Evolutionary conservation across 208 protist species (phyloP).

Genomic region (Acanthamoeba sp.): DNA sequence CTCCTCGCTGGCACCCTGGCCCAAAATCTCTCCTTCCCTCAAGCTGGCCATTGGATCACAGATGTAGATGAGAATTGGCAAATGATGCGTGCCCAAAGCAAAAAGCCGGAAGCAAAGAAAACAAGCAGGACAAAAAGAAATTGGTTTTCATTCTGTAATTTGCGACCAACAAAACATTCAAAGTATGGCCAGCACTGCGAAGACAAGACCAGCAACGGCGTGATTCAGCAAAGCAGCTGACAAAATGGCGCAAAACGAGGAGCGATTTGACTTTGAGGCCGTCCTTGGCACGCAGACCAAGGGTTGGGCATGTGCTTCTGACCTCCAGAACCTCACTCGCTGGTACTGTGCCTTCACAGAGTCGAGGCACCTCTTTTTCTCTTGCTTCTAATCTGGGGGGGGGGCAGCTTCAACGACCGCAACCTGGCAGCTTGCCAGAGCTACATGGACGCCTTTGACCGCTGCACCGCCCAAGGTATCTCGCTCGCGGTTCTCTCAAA

Average conservation of each 20-base stretch:
- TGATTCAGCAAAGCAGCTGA: no score
- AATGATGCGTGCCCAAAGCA: neutral
- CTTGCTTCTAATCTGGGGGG: no score
- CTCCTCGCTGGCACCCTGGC: conserved; percentile 92
- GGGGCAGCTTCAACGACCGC: neutral
- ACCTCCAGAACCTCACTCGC: neutral
- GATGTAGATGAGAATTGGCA: neutral
- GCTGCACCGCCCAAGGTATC: neutral
- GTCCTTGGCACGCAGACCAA: neutral
- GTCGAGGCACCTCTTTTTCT: no score
- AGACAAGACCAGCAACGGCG: no score
- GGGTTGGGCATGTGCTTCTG: neutral
- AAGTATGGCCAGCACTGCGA: no score
- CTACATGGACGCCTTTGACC: conserved; percentile 28
- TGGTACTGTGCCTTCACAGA: no score
- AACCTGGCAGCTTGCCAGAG: neutral
- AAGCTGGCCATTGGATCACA: conserved; percentile 5
- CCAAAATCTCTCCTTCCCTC: conserved; percentile 48
- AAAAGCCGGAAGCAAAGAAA: neutral
- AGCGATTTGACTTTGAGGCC: neutral
- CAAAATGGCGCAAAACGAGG: neutral
- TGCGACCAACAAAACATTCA: neutral
- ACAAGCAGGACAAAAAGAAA: neutral
- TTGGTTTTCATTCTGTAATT: neutral
- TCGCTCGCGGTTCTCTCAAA: no score